Base-by-base conservation (phyloP, 2,329 filamentous ascomycete genomes). In the Penicillium sp. region DNA sequence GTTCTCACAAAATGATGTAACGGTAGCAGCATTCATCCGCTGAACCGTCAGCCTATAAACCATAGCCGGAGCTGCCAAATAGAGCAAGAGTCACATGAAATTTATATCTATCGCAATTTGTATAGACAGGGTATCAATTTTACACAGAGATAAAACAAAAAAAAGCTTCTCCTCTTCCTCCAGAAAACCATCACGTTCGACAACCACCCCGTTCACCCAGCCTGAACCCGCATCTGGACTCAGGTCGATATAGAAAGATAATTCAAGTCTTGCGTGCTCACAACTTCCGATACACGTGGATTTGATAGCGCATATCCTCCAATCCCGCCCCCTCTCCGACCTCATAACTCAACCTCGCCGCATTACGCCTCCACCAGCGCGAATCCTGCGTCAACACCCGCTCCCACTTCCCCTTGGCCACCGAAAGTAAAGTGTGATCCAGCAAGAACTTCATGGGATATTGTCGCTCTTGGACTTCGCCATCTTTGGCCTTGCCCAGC, bases 401-500 rank as follows among this genome's bases (percentile, higher is more conserved):
- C 56, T 83, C 79, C 91, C 91, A 97, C 25, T 70, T 66, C 1
- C 64, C 66, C 42, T 61, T 66, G 37, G 76, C 72, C 41, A 70
- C 62, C 7, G 69, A 69, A 9, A 88, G 66, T 18, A 98, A 70
- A 2, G 88, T 86, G 63, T 93, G 86, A 60, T 96, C 86, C 2
- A 98, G 74, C 12, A 98, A 73, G 84, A 90, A 96, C 60, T 88
- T 85, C 90, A 96, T 97, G 0, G 91, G 91, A 64, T 97, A 97
- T 52, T 79, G 82, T 79, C 60, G 79, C 44, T 70, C 65, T 49
- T 64, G 60, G 32, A 48, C 46, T 18, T 44, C 43, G 63, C 79
- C 78, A 53, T 77, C 52, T 3, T 58, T 51, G 35, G 48, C 58
- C 52, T 76, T 77, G 4, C 84, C 85, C 0, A 96, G 67, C 0